Percentiles rank a stretch among this genome's conserved stretches.
These are phyloP conservation scores for Pythium volutum DNA, from an alignment of 352 stramenopile species.

Conservation along the genomic window DNA sequence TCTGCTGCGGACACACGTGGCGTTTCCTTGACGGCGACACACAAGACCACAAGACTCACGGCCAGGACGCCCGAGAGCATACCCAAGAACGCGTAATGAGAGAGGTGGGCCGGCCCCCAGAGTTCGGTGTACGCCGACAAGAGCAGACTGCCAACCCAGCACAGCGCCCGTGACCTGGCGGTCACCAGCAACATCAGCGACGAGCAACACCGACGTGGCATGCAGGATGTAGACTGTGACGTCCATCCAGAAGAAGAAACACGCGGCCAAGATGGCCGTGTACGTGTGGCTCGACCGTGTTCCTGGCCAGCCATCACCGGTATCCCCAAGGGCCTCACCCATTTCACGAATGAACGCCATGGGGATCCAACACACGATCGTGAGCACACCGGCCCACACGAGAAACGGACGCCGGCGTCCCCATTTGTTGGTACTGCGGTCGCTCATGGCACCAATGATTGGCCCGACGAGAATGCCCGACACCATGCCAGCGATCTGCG, in stretches of 20 bases:
- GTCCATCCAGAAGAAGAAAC: conserved; percentile 37
- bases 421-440: conserved; percentile 22
- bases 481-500: conserved; percentile 29
- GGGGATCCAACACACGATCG: conserved; percentile 25
- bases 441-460: conserved; percentile 29
- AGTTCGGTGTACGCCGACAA: conserved; percentile 45
- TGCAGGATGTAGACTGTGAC: conserved; percentile 31
- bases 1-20: conserved; percentile 24
- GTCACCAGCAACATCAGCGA: conserved; percentile 50
- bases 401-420: conserved; percentile 28
- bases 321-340: conserved; percentile 24
- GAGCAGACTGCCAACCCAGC: conserved; percentile 43
- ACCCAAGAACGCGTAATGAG: conserved; percentile 41
- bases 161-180: conserved; percentile 44
- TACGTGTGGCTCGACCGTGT: conserved; percentile 36
- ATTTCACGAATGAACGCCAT: conserved; percentile 29
- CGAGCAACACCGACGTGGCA: conserved; percentile 38
- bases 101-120: conserved; percentile 44
- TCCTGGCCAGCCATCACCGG: conserved; percentile 13
- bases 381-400: conserved; percentile 13
- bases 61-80: conserved; percentile 43
- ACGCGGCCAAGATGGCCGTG: conserved; percentile 43
- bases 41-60: conserved; percentile 26
- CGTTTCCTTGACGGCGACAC: conserved; percentile 35
- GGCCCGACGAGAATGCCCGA: conserved; percentile 27